Base-by-base conservation (phyloP, 116 monocot species). In the Posidonia oceanica region DNA sequence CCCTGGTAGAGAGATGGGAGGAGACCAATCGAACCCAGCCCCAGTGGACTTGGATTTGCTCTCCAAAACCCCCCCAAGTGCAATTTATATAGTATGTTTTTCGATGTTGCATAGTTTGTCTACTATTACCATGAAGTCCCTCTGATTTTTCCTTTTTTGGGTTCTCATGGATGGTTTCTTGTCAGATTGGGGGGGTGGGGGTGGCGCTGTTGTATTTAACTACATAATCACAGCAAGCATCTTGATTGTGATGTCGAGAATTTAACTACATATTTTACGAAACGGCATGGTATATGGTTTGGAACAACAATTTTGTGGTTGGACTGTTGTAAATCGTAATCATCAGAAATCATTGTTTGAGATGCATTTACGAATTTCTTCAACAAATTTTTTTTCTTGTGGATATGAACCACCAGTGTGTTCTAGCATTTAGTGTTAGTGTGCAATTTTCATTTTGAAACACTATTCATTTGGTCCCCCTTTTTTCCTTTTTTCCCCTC, bases 1-100 rank as follows among this genome's bases (percentile, higher is more conserved):
- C 52, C 23, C 62, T 80, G 20, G 15, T 41, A 57, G 67, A 75
- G 44, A 80, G 54, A 72, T 80, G 80, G 80, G 67, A 75, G 11
- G 38, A 75, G 59, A 56, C 56, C 3, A 36, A 61, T 52, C 59
- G 54, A 21, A 54, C 22, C 44, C 58, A 67, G 13, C 71, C 75
- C 20, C 14, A 22, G 3, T 55, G 52, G 69, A 38, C 52, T 13
- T 69, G 53, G 55, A 54, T 48, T 69, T 12, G 48, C 14, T 29
- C 3, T 65, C 42, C 39, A 12, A 16, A 36, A 40, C 39, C 39
- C 18, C 23, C 29, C 20, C 60, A 22, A 8, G 21, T 60, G n/a
- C 29, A n/a, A n/a, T 8, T 42, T 6, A 5, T 66, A 6, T 18
- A 15, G 42, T 3, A n/a, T 17, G n/a, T 66, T 40, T 4, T 12